Conservation (phyloP, 2,329 filamentous ascomycete species). For the Chaetomium olivaceum region DNA sequence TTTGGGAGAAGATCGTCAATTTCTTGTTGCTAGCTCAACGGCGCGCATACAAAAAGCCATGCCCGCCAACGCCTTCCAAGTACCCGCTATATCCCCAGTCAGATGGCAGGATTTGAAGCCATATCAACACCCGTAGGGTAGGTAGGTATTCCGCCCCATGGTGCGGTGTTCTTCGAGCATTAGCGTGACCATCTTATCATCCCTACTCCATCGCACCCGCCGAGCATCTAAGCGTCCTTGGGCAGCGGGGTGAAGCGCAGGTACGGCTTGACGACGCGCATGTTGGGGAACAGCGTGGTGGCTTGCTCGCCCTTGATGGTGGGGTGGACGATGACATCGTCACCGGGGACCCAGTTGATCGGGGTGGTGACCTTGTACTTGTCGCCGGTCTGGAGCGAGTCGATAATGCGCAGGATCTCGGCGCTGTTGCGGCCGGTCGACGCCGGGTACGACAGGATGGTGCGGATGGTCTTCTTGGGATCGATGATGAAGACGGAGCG, state of each 20-base stretch:
- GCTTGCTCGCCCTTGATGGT: constrained; percentile 81
- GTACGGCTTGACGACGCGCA: constrained; percentile 69
- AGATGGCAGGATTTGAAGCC: background rate
- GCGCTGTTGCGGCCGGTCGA: constrained; percentile 82
- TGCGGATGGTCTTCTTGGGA: constrained; percentile 87
- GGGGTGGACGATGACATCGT: constrained; percentile 91
- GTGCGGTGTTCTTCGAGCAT: background rate
- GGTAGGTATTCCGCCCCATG: background rate
- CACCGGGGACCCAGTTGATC: constrained; percentile 85
- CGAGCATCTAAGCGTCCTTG: constrained; percentile 47
- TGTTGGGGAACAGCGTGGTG: constrained; percentile 81
- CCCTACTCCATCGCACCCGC: background rate
- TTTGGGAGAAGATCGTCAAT: constrained; percentile 15
- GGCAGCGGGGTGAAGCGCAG: constrained; percentile 70
- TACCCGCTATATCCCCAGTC: background rate
- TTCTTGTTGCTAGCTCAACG: background rate
- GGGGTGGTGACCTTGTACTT: constrained; percentile 86
- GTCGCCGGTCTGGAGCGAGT: constrained; percentile 80
- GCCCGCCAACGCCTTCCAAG: constrained; percentile 3
- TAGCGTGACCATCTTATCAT: background rate
- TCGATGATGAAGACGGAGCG: constrained; percentile 94
- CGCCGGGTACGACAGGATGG: constrained; percentile 90
- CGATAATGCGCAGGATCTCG: constrained; percentile 76
- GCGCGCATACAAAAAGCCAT: background rate
- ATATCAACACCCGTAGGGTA: background rate